Percentiles rank a stretch among this genome's conserved stretches.
Evolutionary conservation across 2,329 filamentous ascomycete species (phyloP).

Genomic region (Geosmithia morbida): DNA sequence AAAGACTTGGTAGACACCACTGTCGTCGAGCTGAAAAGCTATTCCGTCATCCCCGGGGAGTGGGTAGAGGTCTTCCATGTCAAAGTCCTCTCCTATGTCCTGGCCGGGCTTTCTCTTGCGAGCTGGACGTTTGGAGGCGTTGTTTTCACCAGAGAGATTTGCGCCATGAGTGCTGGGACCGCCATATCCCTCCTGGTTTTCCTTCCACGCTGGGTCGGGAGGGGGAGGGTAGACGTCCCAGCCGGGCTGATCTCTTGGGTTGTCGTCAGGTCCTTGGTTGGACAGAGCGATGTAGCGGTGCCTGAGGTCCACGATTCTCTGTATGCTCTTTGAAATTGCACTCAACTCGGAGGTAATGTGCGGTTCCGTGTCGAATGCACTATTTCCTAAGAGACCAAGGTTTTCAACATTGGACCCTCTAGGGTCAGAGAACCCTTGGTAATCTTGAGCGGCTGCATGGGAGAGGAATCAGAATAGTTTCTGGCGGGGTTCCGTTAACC

Average conservation of each 20-base stretch:
- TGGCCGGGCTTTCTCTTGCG: slow-evolving; percentile 73
- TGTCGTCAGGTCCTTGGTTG: slow-evolving; percentile 66
- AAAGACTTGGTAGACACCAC: slow-evolving; percentile 87
- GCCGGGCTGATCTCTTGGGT: slow-evolving; percentile 68
- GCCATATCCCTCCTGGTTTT: slow-evolving; percentile 9
- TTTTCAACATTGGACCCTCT: slow-evolving; percentile 6
- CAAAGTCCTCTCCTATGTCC: slow-evolving; percentile 85
- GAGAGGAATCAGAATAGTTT: not conserved
- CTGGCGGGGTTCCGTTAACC: not conserved
- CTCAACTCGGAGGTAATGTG: slow-evolving; percentile 73
- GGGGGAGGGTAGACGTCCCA: slow-evolving; percentile 90
- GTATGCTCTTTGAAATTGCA: slow-evolving; percentile 80
- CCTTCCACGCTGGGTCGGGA: slow-evolving; percentile 73
- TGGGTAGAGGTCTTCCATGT: slow-evolving; percentile 63
- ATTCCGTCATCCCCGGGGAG: slow-evolving; percentile 57
- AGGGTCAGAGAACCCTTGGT: slow-evolving; percentile 4
- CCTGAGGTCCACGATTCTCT: slow-evolving; percentile 74
- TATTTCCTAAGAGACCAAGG: slow-evolving; percentile 19
- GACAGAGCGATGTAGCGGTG: slow-evolving; percentile 83
- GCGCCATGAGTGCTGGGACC: not conserved
- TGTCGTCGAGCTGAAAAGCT: slow-evolving; percentile 66
- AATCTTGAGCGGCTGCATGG: slow-evolving; percentile 1
- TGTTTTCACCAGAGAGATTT: not conserved
- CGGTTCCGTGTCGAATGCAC: slow-evolving; percentile 57
- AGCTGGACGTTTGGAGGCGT: slow-evolving; percentile 26